These are phyloP conservation scores for Handroanthus guayacan DNA, from an alignment of 257 asterid genomes.

Conservation along the genomic window DNA sequence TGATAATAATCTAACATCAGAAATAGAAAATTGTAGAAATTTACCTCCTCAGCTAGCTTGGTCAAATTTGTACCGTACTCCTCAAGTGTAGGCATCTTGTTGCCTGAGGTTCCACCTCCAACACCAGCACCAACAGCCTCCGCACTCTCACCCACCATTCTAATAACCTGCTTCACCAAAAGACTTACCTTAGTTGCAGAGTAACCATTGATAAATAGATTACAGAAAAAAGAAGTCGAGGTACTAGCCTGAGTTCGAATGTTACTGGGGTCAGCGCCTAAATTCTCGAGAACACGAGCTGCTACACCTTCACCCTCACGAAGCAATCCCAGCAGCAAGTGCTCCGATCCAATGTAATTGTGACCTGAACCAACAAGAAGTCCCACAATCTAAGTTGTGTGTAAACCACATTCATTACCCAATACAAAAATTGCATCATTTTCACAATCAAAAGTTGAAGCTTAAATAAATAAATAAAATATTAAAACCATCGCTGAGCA, in stretches of 20 bases:
- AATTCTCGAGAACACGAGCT: slow-evolving; percentile 94
- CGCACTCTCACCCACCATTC: slow-evolving; percentile 88
- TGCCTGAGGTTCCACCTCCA: slow-evolving; percentile 80
- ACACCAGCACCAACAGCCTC: slow-evolving; percentile 86
- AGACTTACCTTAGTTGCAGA: slow-evolving; percentile 22
- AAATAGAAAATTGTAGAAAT: slow-evolving; percentile 12
- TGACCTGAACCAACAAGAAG: slow-evolving; percentile 65
- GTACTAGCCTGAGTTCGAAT: slow-evolving; percentile 83
- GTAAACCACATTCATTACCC: slow-evolving; percentile 12
- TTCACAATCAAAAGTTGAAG: slow-evolving; percentile 1
- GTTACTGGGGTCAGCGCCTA: slow-evolving; percentile 94
- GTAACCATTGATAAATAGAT: not conserved
- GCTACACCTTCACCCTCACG: slow-evolving; percentile 99
- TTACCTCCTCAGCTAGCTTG: slow-evolving; percentile 92
- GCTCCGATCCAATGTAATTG: slow-evolving; percentile 99
- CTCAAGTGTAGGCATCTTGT: slow-evolving; percentile 80
- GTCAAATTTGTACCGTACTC: slow-evolving; percentile 83
- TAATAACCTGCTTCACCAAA: slow-evolving; percentile 56
- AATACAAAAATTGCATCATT: slow-evolving; percentile 16
- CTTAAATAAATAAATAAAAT: not conserved
- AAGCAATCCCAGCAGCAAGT: slow-evolving; percentile 91
- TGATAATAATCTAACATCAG: slow-evolving; percentile 3
- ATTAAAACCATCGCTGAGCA: not conserved
- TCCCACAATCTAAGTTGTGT: slow-evolving; percentile 5
- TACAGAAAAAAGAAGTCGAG: slow-evolving; percentile 12